Evolutionary conservation across 2,329 filamentous ascomycete genomes (phyloP).

Genomic region (Colletotrichum sp.): DNA sequence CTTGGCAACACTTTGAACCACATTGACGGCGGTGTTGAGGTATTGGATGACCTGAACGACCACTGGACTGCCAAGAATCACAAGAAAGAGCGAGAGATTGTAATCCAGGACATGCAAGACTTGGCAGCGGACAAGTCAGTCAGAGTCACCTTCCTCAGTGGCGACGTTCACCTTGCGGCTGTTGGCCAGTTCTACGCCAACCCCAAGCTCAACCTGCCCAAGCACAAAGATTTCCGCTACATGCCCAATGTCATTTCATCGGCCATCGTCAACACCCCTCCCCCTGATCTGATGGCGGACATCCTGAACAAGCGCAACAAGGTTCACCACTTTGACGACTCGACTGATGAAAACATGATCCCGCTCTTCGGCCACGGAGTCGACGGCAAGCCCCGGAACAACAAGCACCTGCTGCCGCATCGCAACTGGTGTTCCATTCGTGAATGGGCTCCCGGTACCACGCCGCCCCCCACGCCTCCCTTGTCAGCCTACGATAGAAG

Average conservation of each 20-base stretch:
- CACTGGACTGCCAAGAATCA: conserved; percentile 98
- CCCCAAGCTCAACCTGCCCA: conserved; percentile 77
- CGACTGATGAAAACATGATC: conserved; percentile 96
- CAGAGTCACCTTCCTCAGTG: conserved; percentile 88
- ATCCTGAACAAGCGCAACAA: conserved; percentile 94
- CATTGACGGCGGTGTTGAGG: conserved; percentile 90
- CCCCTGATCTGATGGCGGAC: conserved; percentile 86
- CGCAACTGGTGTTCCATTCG: conserved; percentile 96
- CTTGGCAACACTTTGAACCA: conserved; percentile 84
- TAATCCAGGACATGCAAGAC: conserved; percentile 92
- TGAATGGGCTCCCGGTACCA: conserved; percentile 79
- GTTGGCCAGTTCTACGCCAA: conserved; percentile 96
- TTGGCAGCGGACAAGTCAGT: conserved; percentile 92
- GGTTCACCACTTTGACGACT: conserved; percentile 70
- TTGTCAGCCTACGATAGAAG: conserved; percentile 50
- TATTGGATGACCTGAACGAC: conserved; percentile 90
- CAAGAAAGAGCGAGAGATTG: conserved; percentile 84
- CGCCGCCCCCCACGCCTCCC: conserved; percentile 73
- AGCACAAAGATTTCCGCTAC: conserved; percentile 92
- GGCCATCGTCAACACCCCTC: conserved; percentile 91
- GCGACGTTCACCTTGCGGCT: conserved; percentile 91
- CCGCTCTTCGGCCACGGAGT: conserved; percentile 90
- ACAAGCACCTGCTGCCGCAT: conserved; percentile 85
- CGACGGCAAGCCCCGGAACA: conserved; percentile 88
- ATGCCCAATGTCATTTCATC: conserved; percentile 97